phyloP scores from a whole-genome alignment of 2,329 filamentous ascomycete genomes.

The Cytospora chrysosperma region DNA sequence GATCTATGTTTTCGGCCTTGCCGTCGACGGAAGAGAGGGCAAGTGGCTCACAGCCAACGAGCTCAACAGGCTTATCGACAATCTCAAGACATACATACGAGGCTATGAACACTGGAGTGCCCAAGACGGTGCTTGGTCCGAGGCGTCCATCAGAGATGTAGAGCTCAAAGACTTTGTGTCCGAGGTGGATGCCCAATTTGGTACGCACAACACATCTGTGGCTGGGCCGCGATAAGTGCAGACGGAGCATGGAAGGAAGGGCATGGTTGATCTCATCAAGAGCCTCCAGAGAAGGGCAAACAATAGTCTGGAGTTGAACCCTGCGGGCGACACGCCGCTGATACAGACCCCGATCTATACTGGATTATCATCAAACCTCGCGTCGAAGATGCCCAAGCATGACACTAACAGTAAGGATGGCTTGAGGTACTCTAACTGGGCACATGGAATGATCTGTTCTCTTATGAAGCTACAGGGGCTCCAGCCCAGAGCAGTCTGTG shows the following conservation, averaged over 20 bases:
- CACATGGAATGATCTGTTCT: neutral
- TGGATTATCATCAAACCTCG: neutral
- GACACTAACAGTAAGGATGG: neutral
- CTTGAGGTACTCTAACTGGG: neutral
- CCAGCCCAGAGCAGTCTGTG: neutral
- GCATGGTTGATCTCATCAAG: neutral
- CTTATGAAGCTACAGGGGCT: neutral
- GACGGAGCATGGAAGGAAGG: neutral
- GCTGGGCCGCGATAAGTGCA: neutral
- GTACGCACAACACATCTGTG: neutral
- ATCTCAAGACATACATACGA: neutral
- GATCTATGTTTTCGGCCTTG: neutral
- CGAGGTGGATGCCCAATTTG: neutral
- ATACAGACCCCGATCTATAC: slow-evolving; percentile 4
- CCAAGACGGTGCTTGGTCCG: neutral
- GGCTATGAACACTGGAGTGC: neutral
- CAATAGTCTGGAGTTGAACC: neutral
- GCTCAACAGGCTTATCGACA: neutral
- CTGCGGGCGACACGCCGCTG: neutral
- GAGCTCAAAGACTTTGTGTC: neutral
- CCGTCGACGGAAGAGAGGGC: neutral
- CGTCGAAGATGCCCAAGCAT: neutral
- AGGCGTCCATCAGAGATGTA: neutral
- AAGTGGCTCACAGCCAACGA: neutral
- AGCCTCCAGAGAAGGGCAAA: neutral